Conservation (phyloP, 208 protist genomes). For the Wallacemonas collosoma region DNA sequence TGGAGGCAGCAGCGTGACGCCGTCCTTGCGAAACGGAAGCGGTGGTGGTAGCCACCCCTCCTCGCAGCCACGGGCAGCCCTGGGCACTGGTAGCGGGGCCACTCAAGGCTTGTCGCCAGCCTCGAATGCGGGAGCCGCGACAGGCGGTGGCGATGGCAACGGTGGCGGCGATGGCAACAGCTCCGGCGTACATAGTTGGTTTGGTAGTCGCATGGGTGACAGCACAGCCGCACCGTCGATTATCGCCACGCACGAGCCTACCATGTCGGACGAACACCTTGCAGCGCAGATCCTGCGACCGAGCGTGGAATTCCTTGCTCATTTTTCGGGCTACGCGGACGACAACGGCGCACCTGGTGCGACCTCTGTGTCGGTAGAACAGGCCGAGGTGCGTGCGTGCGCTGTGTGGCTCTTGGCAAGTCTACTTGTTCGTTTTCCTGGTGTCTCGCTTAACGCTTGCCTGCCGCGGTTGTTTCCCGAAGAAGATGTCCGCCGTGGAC, state of each 20-base stretch:
- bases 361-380: not conserved
- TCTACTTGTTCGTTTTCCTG: conserved; percentile 58
- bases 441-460: conserved; percentile 59
- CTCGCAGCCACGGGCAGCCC: not conserved
- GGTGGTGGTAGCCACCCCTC: conserved; percentile 10
- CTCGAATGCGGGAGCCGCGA: not conserved
- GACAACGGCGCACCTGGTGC: not conserved
- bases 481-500: conserved; percentile 45
- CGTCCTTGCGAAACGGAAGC: conserved; percentile 10
- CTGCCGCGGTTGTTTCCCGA: conserved; percentile 73
- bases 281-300: conserved; percentile 46
- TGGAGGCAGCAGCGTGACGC: conserved; percentile 21
- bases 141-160: not conserved
- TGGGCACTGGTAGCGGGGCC: not conserved
- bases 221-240: conserved; percentile 18
- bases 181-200: conserved; percentile 27
- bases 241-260: conserved; percentile 1
- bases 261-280: conserved; percentile 36
- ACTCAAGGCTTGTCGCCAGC: not conserved
- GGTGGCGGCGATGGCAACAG: conserved; percentile 5
- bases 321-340: conserved; percentile 24
- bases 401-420: conserved; percentile 48
- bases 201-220: conserved; percentile 37
- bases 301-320: conserved; percentile 36
- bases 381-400: conserved; percentile 38